Percentiles rank a stretch among this genome's conserved stretches.
phyloP scores from a whole-genome alignment of 768 basidiomycete genomes.

The Boletus rex-veris region DNA sequence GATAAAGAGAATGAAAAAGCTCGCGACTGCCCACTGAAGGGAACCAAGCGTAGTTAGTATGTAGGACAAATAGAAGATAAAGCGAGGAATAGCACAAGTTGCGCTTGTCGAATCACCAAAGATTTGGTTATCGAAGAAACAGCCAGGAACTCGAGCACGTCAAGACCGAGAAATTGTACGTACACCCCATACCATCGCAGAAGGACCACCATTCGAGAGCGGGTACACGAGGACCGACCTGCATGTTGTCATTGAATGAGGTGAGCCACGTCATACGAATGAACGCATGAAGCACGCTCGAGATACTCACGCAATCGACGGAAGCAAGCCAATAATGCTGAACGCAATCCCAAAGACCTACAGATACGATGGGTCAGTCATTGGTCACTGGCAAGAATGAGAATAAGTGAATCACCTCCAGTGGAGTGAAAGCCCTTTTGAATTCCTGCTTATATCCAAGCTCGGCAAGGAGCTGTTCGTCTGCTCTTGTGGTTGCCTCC shows the following conservation, averaged over 20 bases:
- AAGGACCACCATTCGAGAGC: slow-evolving; percentile 49
- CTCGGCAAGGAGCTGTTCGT: slow-evolving; percentile 33
- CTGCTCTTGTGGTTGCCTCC: slow-evolving; percentile 11
- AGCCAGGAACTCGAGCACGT: background rate
- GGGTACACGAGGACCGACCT: slow-evolving; percentile 46
- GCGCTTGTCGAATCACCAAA: too few relatives aligned
- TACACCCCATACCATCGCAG: slow-evolving; percentile 45
- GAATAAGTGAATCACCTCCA: slow-evolving; percentile 23
- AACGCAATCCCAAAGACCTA: slow-evolving; percentile 72
- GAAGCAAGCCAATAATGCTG: slow-evolving; percentile 66
- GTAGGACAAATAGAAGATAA: background rate
- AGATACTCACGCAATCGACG: slow-evolving; percentile 54
- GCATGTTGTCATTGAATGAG: background rate
- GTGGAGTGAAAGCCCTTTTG: slow-evolving; percentile 33
- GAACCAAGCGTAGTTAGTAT: too few relatives aligned
- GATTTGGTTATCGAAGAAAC: too few relatives aligned
- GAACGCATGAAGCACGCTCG: background rate
- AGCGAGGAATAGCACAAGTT: background rate
- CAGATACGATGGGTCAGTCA: slow-evolving; percentile 3
- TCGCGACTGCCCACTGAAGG: slow-evolving; percentile 37
- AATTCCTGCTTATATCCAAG: slow-evolving; percentile 39
- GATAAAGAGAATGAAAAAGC: slow-evolving; percentile 37
- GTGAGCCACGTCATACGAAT: background rate
- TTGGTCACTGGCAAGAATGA: too few relatives aligned
- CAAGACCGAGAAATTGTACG: slow-evolving; percentile 6